A percentile compares a stretch with the other conserved stretches of the same genome.
phyloP scores from a whole-genome alignment of 345 rosid genomes.

The Brassica cretica region DNA sequence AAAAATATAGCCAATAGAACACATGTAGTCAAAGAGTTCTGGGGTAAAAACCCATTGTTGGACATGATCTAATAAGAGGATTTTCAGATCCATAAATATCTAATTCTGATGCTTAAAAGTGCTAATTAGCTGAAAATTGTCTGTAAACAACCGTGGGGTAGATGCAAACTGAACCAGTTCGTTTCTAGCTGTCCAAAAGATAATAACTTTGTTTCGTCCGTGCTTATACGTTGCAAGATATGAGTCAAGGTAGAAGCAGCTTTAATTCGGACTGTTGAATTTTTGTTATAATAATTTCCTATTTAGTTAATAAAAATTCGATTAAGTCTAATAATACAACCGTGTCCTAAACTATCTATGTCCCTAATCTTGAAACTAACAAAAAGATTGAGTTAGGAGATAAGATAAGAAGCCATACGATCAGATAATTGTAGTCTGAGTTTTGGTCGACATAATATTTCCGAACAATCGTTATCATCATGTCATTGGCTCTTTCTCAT shows the following conservation, averaged over 20 bases:
- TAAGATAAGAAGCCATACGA: slow-evolving; percentile 36
- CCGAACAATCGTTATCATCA: slow-evolving; percentile 33
- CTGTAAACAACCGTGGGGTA: no score
- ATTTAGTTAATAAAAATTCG: no score
- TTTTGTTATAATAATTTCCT: not conserved
- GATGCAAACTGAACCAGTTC: no score
- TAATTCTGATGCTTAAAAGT: no score
- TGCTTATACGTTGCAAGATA: not conserved
- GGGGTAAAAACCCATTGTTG: no score
- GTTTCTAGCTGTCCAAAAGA: no score
- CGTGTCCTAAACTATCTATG: not conserved
- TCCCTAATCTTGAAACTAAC: not conserved
- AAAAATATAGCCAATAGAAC: no score
- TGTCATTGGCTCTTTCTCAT: slow-evolving; percentile 11
- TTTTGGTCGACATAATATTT: slow-evolving; percentile 55
- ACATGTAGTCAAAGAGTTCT: no score
- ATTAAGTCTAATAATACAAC: not conserved
- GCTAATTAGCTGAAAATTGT: no score
- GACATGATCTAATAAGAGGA: no score
- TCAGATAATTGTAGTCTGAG: slow-evolving; percentile 93
- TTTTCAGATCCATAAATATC: no score
- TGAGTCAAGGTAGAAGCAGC: not conserved
- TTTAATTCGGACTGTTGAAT: not conserved
- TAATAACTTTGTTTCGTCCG: not conserved
- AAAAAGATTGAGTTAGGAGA: not conserved